Conservation (phyloP, 106 monocot genomes). For the Platanthera zijinensis region DNA sequence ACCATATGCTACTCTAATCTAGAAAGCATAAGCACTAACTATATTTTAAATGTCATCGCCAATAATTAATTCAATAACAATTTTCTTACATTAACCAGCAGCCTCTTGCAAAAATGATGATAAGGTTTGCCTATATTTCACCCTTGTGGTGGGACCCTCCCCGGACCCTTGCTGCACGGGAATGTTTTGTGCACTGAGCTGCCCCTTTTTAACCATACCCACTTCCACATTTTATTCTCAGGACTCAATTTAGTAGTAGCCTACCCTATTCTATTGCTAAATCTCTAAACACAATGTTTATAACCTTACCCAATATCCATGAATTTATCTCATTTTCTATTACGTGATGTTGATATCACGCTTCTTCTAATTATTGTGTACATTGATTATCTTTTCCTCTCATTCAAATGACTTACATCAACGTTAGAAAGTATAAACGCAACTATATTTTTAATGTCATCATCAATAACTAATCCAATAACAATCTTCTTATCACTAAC, state of each 20-base stretch:
- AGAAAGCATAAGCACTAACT: background rate
- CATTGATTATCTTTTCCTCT: background rate
- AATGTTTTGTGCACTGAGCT: too few species aligned
- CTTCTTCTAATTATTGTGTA: background rate
- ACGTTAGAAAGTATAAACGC: background rate
- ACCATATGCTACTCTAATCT: background rate
- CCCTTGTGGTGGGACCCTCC: too few species aligned
- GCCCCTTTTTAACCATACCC: background rate
- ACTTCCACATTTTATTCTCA: background rate
- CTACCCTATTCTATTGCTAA: background rate
- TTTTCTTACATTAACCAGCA: background rate
- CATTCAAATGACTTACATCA: background rate
- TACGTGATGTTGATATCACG: too few species aligned
- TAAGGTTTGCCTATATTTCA: too few species aligned
- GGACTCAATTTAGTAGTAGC: background rate
- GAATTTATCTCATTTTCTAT: background rate
- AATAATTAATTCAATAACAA: background rate
- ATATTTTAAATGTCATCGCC: background rate
- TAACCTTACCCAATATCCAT: background rate
- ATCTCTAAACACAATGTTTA: background rate
- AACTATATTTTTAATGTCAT: background rate
- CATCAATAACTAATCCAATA: background rate
- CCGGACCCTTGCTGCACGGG: too few species aligned
- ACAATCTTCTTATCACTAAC: background rate
- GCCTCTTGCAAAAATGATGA: too few species aligned